Evolutionary conservation across 1,139 yeast species (phyloP), one percentile per base, ranked within the genome.

Genomic region (Saccharomyces hybrid): DNA sequence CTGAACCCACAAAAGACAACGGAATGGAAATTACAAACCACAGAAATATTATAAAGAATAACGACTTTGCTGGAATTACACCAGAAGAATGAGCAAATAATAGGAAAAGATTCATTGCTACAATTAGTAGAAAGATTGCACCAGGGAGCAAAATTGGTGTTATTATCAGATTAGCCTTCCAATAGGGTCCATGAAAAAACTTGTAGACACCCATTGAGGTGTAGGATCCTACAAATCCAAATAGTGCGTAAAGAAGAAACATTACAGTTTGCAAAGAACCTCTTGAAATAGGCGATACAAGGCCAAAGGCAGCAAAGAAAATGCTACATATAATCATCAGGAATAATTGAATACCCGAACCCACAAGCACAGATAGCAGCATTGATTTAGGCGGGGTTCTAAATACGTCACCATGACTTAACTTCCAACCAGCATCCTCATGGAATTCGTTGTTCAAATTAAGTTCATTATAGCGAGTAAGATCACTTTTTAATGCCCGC

Each of bases 351-450:
- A 80, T 73, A 56, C 99, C 99, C 57, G 95, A 84, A 49, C 99
- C 99, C 55, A 90, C 80, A 38, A 90, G 72, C 11, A 90, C 82
- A 5, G 97, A 86, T 56, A 90, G 78, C 26, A 88, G 61, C 81
- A 90, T 78, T 57, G 86, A 77, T 61, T 81, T 77, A 56, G 77
- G 72, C 44, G 99, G 99, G 5, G 93, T 76, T 70, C 99, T 80
- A 77, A 93, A 93, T 38, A 93, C 90, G 70, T 93, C 99, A 57
- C 97, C 98, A 68, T 93, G 96, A 49, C 91, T 84, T 61, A 93
- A 78, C 71, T 95, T 95, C 99, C 99, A 93, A 47, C 99, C 99
- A 67, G 91, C 81, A 70, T 95, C 99, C 67, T 91, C 97, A 58
- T 89, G 84, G 55, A 89, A 81, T 59, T 88, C 97, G 63, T 86